A percentile compares a stretch with the other conserved stretches of the same genome.
phyloP scores from a whole-genome alignment of 345 rosid species.

The Sonneratia caseolaris region DNA sequence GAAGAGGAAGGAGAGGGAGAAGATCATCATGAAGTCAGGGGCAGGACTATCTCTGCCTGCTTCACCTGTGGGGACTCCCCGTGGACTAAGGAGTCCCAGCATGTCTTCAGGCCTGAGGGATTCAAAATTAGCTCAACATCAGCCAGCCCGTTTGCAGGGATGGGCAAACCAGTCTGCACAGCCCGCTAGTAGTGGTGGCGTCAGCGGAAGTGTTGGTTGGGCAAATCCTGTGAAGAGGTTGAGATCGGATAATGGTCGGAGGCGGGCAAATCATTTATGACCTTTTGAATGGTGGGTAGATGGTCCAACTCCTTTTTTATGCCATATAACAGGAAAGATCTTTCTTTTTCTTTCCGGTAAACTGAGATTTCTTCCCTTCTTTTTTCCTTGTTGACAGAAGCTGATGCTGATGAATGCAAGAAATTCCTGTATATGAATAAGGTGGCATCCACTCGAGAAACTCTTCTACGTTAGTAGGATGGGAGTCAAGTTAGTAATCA shows the following conservation, averaged over 20 bases:
- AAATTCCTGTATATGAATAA: neutral
- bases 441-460: neutral
- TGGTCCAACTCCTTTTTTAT: neutral
- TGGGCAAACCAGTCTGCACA: constrained; percentile 62
- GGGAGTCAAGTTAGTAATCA: neutral
- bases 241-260: constrained; percentile 86
- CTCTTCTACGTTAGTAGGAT: neutral
- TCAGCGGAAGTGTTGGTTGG: constrained; percentile 76
- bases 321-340: neutral
- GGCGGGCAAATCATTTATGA: constrained; percentile 86
- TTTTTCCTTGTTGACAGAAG: neutral
- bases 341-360: neutral
- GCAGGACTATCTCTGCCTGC: constrained; percentile 62
- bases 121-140: constrained; percentile 32
- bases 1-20: constrained; percentile 96
- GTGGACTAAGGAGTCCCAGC: constrained; percentile 48
- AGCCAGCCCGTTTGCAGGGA: constrained; percentile 47
- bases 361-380: neutral
- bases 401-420: neutral
- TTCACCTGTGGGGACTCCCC: constrained; percentile 67
- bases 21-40: constrained; percentile 48
- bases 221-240: constrained; percentile 96
- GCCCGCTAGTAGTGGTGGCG: constrained; percentile 34
- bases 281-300: constrained; percentile 8
- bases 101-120: constrained; percentile 44